Evolutionary conservation across 108 stramenopile species (phyloP).

Genomic region (Pseudonitzschia delicatissima): DNA sequence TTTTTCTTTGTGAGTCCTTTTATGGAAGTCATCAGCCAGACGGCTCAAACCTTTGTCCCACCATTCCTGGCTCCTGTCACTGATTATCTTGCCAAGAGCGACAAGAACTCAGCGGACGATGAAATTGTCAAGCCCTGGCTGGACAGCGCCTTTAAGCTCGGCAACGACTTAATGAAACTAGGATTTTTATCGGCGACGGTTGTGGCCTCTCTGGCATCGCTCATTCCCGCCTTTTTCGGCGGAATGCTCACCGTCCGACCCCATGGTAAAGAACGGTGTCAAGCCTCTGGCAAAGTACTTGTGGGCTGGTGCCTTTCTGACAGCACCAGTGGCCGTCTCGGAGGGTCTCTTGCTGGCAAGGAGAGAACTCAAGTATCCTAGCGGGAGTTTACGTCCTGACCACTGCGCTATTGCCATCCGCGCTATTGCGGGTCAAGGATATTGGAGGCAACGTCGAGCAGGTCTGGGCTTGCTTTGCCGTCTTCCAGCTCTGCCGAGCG

Average conservation of each 20-base stretch:
- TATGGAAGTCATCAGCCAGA: conserved; percentile 85
- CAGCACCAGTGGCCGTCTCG: conserved; percentile 84
- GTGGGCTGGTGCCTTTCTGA: conserved; percentile 65
- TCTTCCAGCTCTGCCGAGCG: conserved; percentile 81
- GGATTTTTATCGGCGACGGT: conserved; percentile 55
- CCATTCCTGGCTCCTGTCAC: conserved; percentile 43
- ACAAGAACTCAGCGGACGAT: conserved; percentile 28
- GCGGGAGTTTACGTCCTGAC: conserved; percentile 72
- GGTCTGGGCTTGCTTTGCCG: conserved; percentile 79
- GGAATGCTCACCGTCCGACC: conserved; percentile 65
- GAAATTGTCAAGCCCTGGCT: conserved; percentile 43
- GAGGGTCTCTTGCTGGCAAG: conserved; percentile 79
- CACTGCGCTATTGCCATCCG: conserved; percentile 72
- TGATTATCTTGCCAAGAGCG: conserved; percentile 25
- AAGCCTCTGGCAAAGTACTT: conserved; percentile 73
- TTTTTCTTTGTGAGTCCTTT: conserved; percentile 86
- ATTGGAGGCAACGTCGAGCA: conserved; percentile 67
- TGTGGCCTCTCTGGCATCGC: conserved; percentile 59
- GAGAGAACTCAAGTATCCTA: conserved; percentile 67
- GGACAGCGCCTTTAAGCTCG: conserved; percentile 29
- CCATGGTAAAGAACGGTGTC: conserved; percentile 59
- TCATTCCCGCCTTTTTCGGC: conserved; percentile 67
- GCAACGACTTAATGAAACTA: conserved; percentile 54
- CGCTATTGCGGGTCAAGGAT: conserved; percentile 57
- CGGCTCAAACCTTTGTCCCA: conserved; percentile 80